Evolutionary conservation across 805 yeast species (phyloP), one percentile per base, ranked within the genome.

Genomic region (Wickerhamiella allomyrinae): DNA sequence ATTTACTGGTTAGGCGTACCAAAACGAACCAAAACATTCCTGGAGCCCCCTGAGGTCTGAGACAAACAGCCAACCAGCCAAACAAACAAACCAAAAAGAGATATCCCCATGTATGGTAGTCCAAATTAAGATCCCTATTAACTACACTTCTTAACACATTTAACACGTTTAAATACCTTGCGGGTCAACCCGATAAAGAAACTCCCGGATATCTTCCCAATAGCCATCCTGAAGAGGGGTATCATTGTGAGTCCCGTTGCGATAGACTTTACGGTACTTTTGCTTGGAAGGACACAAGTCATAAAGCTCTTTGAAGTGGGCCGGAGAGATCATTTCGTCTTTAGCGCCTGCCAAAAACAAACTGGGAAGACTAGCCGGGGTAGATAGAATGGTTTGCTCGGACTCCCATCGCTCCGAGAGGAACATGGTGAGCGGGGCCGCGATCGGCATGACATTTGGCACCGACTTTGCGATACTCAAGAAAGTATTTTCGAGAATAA

Each of bases 301-400:
- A 55, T 59, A 79, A 20, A 86, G 66, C 38, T 54, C 55, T 36
- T 69, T 68, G 83, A 87, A 82, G 55, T 89, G 96, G 1, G 51
- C 48, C 0, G 95, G 94, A 3, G 97, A 96, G 2, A 89, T 95
- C 20, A 89, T 76, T 60, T 89, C 98, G 63, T 89, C 98, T 27
- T 68, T 65, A 11, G 70, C 60, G 0, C 93, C 95, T 48, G 79
- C 73, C 34, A 87, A 56, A 50, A 87, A 74, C 33, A 87, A 63
- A 24, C 79, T 66, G 1, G 94, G 91, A 9, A 80, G 65, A 4
- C 65, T 56, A 0, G 68, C 52, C 5, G 76, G 72, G 11, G 81
- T 64, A 17, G 55, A 53, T 2, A 63, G 57, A 11, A 86, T 74
- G 22, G 74, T 67, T 1, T 56, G 52, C 51, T 85, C 91, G 24